phyloP scores from a whole-genome alignment of 257 asterid genomes.

The Penstemon davidsonii region DNA sequence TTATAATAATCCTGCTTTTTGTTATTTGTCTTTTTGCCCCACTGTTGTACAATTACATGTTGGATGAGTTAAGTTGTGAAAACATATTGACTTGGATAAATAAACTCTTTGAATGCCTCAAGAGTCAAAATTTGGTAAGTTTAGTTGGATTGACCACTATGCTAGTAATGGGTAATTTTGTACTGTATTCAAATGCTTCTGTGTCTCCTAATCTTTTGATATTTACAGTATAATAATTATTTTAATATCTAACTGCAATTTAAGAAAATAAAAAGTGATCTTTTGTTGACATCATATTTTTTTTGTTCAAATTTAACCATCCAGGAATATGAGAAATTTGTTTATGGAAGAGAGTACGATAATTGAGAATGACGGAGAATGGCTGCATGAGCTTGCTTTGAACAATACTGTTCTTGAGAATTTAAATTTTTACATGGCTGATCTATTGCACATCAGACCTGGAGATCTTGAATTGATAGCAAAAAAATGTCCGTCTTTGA shows the following conservation, averaged over 20 bases:
- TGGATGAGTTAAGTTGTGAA: too few relatives aligned
- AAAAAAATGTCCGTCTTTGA: conserved; percentile 54
- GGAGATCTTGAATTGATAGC: conserved; percentile 77
- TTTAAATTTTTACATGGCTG: conserved; percentile 76
- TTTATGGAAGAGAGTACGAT: conserved; percentile 73
- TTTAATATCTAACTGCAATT: conserved; percentile 8
- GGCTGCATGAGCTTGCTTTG: conserved; percentile 73
- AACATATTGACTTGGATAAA: too few relatives aligned
- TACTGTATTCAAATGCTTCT: conserved; percentile 1
- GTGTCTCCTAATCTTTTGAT: neutral
- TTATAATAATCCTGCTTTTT: too few relatives aligned
- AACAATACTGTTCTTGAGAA: conserved; percentile 64
- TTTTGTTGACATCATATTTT: neutral
- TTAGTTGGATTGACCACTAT: conserved; percentile 16
- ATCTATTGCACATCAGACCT: conserved; percentile 39
- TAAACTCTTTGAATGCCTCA: neutral
- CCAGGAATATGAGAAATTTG: conserved; percentile 62
- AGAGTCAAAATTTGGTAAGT: neutral
- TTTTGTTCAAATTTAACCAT: conserved; percentile 9
- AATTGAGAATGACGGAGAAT: conserved; percentile 60
- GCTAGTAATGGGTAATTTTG: neutral
- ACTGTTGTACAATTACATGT: too few relatives aligned
- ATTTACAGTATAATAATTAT: conserved; percentile 5
- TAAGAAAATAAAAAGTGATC: neutral
- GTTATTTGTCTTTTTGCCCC: too few relatives aligned